A percentile compares a stretch with the other conserved stretches of the same genome.
Evolutionary conservation across 2,329 filamentous ascomycete species (phyloP).

Genomic region (Colletotrichum sp.): DNA sequence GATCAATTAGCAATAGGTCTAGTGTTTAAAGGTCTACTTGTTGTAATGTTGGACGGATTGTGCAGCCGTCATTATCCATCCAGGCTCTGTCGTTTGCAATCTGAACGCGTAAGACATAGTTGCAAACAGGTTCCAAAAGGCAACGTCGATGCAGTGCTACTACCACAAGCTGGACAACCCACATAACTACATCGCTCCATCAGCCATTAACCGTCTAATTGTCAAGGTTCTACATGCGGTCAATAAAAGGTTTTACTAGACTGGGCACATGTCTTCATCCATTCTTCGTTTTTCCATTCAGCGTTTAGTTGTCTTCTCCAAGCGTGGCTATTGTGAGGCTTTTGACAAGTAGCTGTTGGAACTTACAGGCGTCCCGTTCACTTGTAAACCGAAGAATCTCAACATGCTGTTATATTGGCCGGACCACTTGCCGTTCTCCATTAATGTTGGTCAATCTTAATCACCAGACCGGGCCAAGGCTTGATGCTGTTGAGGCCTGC

Average conservation of each 20-base stretch:
- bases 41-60: background rate
- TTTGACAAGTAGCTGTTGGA: too few species aligned
- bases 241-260: background rate
- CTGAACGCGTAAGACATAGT: background rate
- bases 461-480: background rate
- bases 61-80: background rate
- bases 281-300: too few species aligned
- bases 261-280: background rate
- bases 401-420: accelerated
- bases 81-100: background rate
- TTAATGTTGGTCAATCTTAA: background rate
- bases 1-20: background rate
- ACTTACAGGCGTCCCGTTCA: background rate
- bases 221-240: background rate
- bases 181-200: background rate
- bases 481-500: background rate
- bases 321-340: too few species aligned
- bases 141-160: background rate
- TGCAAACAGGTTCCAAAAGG: background rate
- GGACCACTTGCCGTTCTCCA: background rate
- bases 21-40: background rate
- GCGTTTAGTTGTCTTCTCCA: too few species aligned
- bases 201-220: background rate
- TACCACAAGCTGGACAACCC: background rate
- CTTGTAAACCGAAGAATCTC: background rate